Conservation (phyloP, 2,329 filamentous ascomycete genomes). For the Fusarium ambrosium region DNA sequence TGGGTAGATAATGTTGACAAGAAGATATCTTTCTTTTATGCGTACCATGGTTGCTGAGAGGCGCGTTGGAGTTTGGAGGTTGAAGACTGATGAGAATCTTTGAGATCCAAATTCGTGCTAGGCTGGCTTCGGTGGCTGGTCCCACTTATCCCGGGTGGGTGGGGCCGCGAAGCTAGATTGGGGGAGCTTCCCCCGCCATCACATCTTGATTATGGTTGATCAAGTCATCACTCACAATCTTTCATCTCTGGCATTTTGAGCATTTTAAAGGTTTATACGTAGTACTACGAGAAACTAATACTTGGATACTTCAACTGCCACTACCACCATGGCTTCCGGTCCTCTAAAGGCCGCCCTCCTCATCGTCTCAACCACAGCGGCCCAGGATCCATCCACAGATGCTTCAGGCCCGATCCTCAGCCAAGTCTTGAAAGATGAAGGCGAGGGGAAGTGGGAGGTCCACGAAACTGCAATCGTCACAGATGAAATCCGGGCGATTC, state of each 20-base stretch:
- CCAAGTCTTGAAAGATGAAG: constrained; percentile 76
- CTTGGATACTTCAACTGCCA: background rate
- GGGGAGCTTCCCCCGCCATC: constrained; percentile 37
- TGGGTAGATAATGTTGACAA: constrained; percentile 94
- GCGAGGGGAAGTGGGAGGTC: constrained; percentile 79
- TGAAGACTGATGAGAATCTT: background rate
- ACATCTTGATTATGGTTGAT: constrained; percentile 11
- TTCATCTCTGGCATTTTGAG: background rate
- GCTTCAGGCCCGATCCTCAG: constrained; percentile 76
- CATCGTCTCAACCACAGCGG: constrained; percentile 91
- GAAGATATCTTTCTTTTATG: constrained; percentile 94
- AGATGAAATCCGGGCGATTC: constrained; percentile 82
- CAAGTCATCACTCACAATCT: constrained; percentile 7
- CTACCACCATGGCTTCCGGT: constrained; percentile 45
- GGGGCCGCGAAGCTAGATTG: constrained; percentile 35
- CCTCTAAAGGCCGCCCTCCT: constrained; percentile 81
- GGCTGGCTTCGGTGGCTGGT: constrained; percentile 27
- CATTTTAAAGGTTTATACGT: background rate
- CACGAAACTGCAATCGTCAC: constrained; percentile 80
- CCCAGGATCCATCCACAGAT: constrained; percentile 83
- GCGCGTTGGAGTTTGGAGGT: background rate
- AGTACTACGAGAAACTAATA: background rate
- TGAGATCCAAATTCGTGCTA: constrained; percentile 8
- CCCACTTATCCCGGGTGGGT: constrained; percentile 40
- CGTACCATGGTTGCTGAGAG: constrained; percentile 79